Base-by-base conservation (phyloP, 2,329 filamentous ascomycete species). In the Dothidotthia symphoricarpi region DNA sequence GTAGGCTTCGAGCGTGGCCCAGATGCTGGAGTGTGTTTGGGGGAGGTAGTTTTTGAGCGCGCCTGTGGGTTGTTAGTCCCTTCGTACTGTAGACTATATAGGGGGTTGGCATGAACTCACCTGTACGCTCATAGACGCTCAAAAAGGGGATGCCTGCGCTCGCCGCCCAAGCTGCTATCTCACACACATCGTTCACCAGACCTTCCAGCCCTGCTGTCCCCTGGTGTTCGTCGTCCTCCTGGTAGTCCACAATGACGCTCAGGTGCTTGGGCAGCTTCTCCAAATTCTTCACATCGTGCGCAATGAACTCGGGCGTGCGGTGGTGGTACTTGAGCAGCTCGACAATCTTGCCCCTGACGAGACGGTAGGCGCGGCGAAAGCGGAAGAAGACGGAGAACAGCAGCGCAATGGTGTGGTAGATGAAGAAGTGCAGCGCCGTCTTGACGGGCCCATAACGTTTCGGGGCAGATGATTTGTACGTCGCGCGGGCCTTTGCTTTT, bases 261-360 rank as follows among this genome's bases (percentile, higher is more conserved):
- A 98, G 67, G 62, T 98, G 93, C 50, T 85, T 80, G 2, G 93
- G 93, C 43, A 94, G 69, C 55, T 85, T 81, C 41, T 75, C 77
- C 40, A 98, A 69, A 8, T 77, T 76, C 64, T 81, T 81, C 16
- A 97, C 84, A 69, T 98, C 93, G 58, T 85, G 83, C 59, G 85
- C 82, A 53, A 98, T 95, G 61, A 95, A 81, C 63, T 95, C 88
- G 6, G 93, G 93, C 1, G 91, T 95, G 35, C 88, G 86, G 68
- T 98, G 93, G 70, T 98, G 94, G 71, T 98, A 93, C 66, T 91
- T 90, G 37, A 95, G 75, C 45, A 97, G 78, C 8, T 88, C 86
- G 36, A 88, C 80, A 48, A 91, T 72, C 43, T 86, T 83, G 64
- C 93, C 86, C 52, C 82, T 75, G 33, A 95, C 76, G 7, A 84